A percentile compares a stretch with the other conserved stretches of the same genome.
Evolutionary conservation across 371 early-diverging fungal species (phyloP).

Genomic region (Mucor saturninus): DNA sequence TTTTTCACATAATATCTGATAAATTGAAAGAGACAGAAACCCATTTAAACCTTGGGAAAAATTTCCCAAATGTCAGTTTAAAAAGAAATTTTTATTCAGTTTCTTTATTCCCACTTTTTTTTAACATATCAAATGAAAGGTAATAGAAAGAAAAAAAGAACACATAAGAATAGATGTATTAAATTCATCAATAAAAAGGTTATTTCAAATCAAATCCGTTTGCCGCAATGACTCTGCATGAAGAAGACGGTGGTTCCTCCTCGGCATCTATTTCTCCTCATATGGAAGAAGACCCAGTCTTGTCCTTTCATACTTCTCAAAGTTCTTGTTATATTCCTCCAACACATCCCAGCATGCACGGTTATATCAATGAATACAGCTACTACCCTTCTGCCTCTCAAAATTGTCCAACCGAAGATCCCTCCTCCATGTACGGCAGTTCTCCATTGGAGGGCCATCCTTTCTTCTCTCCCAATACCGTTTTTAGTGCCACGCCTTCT

Average conservation of each 20-base stretch:
- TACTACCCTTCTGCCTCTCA: neutral
- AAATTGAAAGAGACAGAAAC: neutral
- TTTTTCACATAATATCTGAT: neutral
- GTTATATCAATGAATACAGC: neutral
- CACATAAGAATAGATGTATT: neutral
- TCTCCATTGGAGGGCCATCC: neutral
- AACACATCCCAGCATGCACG: too few relatives aligned
- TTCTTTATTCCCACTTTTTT: neutral
- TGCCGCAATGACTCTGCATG: neutral
- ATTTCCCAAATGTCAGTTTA: neutral
- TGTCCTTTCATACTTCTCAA: neutral
- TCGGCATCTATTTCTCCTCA: constrained; percentile 2
- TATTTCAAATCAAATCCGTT: neutral
- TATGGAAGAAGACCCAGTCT: neutral
- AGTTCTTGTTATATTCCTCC: neutral
- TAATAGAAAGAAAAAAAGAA: neutral
- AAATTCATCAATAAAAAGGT: neutral
- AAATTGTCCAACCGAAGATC: neutral
- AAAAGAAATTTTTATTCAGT: neutral
- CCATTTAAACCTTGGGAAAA: neutral
- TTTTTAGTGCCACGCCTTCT: neutral
- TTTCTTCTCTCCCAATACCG: neutral
- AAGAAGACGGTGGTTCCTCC: neutral
- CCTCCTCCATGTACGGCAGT: neutral
- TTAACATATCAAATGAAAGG: neutral